A percentile compares a stretch with the other conserved stretches of the same genome.
Evolutionary conservation across 1,139 yeast species (phyloP).

Genomic region (Kodamaea plutei): DNA sequence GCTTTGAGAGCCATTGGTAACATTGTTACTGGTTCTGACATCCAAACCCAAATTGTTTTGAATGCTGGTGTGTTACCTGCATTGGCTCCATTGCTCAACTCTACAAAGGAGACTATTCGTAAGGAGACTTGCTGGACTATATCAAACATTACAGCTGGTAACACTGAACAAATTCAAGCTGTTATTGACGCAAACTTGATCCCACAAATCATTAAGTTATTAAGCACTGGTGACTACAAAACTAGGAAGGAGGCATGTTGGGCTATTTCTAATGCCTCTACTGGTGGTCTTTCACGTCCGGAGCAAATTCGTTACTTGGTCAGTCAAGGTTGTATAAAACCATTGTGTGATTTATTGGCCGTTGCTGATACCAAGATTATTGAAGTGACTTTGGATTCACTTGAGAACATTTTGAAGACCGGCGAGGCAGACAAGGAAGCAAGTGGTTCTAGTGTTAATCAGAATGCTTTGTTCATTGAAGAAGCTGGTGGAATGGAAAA

Average conservation of each 20-base stretch:
- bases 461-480: constrained; percentile 87
- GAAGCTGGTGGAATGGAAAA: constrained; percentile 99
- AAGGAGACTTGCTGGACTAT: constrained; percentile 99
- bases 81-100: constrained; percentile 70
- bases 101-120: constrained; percentile 87
- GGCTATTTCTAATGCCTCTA: constrained; percentile 97
- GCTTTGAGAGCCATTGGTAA: constrained; percentile 97
- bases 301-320: constrained; percentile 92
- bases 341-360: constrained; percentile 85
- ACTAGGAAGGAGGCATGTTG: constrained; percentile 98
- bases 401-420: constrained; percentile 88
- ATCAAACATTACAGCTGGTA: constrained; percentile 97
- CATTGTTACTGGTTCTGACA: constrained; percentile 94
- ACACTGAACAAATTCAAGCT: constrained; percentile 91
- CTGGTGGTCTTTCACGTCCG: constrained; percentile 90
- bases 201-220: constrained; percentile 84
- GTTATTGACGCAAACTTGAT: constrained; percentile 92
- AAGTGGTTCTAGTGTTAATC: constrained; percentile 64
- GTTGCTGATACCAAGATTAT: constrained; percentile 89
- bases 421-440: constrained; percentile 91
- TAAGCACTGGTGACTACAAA: constrained; percentile 83
- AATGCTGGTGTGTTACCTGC: constrained; percentile 91
- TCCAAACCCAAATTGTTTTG: constrained; percentile 92
- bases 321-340: constrained; percentile 94
- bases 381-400: constrained; percentile 92